A percentile compares a stretch with the other conserved stretches of the same genome.
phyloP scores from a whole-genome alignment of 31 red algal genomes.

The Odonthalia washingtoniensis region DNA sequence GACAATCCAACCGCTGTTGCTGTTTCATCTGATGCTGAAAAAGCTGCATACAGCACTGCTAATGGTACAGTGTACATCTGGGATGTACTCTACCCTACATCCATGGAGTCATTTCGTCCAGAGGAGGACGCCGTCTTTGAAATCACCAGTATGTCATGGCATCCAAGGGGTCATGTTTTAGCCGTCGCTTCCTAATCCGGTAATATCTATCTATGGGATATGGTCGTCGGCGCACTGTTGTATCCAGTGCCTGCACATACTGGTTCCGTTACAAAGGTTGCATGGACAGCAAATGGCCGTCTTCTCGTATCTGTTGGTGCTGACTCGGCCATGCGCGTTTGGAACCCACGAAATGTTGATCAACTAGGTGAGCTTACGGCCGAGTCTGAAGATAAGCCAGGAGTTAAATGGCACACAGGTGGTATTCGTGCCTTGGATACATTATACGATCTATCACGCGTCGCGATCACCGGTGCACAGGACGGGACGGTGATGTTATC shows the following conservation, averaged over 20 bases:
- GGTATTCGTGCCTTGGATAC: conserved; percentile 52
- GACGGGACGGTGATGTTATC: conserved; percentile 64
- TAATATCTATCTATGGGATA: conserved; percentile 60
- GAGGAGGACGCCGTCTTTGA: conserved; percentile 38
- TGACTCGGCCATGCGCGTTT: conserved; percentile 52
- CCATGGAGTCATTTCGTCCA: conserved; percentile 70
- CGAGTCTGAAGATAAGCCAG: conserved; percentile 39
- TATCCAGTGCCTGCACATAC: conserved; percentile 49
- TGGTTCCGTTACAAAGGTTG: conserved; percentile 47
- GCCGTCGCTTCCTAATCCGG: conserved; percentile 57
- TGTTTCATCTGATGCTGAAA: conserved; percentile 55
- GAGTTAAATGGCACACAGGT: conserved; percentile 48
- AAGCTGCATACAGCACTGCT: conserved; percentile 50
- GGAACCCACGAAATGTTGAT: conserved; percentile 66
- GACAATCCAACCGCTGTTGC: conserved; percentile 42
- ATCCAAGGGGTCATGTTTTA: conserved; percentile 64
- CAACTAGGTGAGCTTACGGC: conserved; percentile 46
- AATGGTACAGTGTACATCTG: conserved; percentile 67
- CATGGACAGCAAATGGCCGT: conserved; percentile 66
- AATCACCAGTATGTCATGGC: conserved; percentile 52
- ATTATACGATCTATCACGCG: conserved; percentile 58
- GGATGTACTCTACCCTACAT: conserved; percentile 65
- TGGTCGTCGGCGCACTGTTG: conserved; percentile 59
- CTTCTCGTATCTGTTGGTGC: conserved; percentile 52
- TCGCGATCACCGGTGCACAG: conserved; percentile 54